Conservation (phyloP, 2,329 filamentous ascomycete species). For the Colletotrichum gigasporum region DNA sequence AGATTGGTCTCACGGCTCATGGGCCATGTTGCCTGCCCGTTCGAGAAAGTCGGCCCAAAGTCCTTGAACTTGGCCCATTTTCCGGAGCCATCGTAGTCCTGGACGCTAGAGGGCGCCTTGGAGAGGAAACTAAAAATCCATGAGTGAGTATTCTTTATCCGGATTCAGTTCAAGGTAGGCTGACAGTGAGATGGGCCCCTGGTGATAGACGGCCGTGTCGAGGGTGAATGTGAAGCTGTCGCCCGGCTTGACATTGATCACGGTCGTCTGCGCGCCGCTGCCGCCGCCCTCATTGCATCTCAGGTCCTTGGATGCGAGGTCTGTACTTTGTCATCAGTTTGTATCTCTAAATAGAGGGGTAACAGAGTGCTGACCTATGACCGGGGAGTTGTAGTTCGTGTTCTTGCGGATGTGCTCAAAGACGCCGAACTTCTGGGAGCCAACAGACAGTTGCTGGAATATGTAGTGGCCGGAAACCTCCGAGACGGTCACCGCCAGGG, state of each 20-base stretch:
- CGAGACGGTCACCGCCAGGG: conserved; percentile 10
- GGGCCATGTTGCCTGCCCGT: conserved; percentile 41
- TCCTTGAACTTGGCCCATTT: conserved; percentile 52
- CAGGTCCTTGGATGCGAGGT: conserved; percentile 47
- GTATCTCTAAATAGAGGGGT: too few species aligned
- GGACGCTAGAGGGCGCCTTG: conserved; percentile 44
- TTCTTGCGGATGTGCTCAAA: conserved; percentile 47
- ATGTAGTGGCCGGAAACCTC: conserved; percentile 39
- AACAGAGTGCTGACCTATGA: conserved; percentile 35
- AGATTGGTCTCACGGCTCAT: conserved; percentile 37
- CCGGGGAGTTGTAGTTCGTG: conserved; percentile 48
- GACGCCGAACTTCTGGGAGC: conserved; percentile 35
- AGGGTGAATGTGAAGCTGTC: conserved; percentile 46
- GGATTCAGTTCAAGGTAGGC: conserved; percentile 25
- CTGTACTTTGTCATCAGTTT: conserved; percentile 29
- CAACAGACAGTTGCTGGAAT: conserved; percentile 41
- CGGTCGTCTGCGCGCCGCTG: conserved; percentile 41
- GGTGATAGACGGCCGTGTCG: conserved; percentile 51
- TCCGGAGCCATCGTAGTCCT: conserved; percentile 47
- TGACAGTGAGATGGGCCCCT: conserved; percentile 48
- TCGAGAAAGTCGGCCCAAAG: conserved; percentile 45
- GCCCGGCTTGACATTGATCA: conserved; percentile 43
- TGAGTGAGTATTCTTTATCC: background rate
- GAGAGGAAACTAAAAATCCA: conserved; percentile 45
- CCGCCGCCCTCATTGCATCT: conserved; percentile 49